phyloP scores from a whole-genome alignment of 2,329 filamentous ascomycete species.

The Diaporthe vaccinii region DNA sequence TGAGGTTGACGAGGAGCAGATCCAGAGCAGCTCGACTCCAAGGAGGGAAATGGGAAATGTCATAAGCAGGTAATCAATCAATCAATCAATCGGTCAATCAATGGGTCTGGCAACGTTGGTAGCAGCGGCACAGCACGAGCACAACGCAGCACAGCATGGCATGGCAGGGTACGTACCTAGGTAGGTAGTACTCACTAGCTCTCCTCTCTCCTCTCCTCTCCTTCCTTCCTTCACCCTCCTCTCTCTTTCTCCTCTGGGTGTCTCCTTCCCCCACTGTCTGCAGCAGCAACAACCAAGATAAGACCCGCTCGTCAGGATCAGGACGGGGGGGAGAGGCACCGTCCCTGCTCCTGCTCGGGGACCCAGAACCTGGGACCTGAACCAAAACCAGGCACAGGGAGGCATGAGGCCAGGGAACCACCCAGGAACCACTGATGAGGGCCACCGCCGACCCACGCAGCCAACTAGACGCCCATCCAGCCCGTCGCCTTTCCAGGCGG shows the following conservation, averaged over 20 bases:
- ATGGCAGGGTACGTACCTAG: background rate
- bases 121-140: constrained; percentile 7
- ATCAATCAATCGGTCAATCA: constrained; percentile 1
- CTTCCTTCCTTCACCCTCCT: background rate
- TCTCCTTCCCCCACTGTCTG: background rate
- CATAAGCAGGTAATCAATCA: constrained; percentile 27
- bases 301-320: constrained; percentile 26
- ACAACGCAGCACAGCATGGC: constrained; percentile 18
- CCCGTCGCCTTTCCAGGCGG: constrained; percentile 4
- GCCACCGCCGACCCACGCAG: background rate
- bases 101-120: background rate
- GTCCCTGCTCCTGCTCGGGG: constrained; percentile 7
- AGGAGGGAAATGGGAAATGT: constrained; percentile 22
- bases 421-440: constrained; percentile 14
- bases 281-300: constrained; percentile 3
- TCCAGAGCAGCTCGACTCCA: background rate
- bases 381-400: constrained; percentile 5
- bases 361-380: constrained; percentile 4
- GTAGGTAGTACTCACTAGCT: background rate
- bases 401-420: background rate
- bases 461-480: background rate
- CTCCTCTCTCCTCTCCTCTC: background rate
- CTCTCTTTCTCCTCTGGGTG: background rate
- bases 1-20: constrained; percentile 1
- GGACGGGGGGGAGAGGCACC: constrained; percentile 23